Evolutionary conservation across 805 yeast genomes (phyloP), one percentile per base, ranked within the genome.

Genomic region (Jamesozyma lodderae): DNA sequence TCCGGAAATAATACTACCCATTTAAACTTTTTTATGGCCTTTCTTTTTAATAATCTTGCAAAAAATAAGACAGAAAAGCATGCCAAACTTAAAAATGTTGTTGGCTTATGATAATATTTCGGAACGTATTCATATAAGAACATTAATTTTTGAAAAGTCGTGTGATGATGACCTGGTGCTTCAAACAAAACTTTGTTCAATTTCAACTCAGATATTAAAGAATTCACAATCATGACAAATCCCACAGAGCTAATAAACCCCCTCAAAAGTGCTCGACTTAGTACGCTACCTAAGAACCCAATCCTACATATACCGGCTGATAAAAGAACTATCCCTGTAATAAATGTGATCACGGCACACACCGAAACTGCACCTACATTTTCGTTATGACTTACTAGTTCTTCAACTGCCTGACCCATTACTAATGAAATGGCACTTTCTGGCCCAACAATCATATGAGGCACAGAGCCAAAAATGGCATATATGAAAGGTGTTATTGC

Each of bases 161-260:
- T 76, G 53, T 83, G 75, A 48, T 75, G 70, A 44, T 73, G 82
- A 37, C 62, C 57, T 3, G 73, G 72, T 33, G 74, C 59, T 1
- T 67, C 57, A 14, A 62, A 57, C 41, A 75, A 63, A 3, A 73
- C 45, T 4, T 67, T 49, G 25, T 65, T 67, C 20, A 90, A 64
- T 2, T 95, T 95, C 28, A 88, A 60, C 57, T 80, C 81, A 2
- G 81, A 73, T 10, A 86, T 75, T 9, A 73, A 50, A 2, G 95
- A 79, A 55, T 84, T 87, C 35, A 81, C 65, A 22, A 87, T 70
- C 86, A 87, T 86, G 7, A 85, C 79, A 16, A 81, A 46, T 13
- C 95, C 96, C 42, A 87, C 85, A 4, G 92, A 92, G 10, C 86
- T 77, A 29, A 87, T 75, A 51, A 87, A 87, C 0, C 96, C 96